A percentile compares a stretch with the other conserved stretches of the same genome.
Evolutionary conservation across 305 asterid genomes (phyloP).

Genomic region (Andrographis paniculata): DNA sequence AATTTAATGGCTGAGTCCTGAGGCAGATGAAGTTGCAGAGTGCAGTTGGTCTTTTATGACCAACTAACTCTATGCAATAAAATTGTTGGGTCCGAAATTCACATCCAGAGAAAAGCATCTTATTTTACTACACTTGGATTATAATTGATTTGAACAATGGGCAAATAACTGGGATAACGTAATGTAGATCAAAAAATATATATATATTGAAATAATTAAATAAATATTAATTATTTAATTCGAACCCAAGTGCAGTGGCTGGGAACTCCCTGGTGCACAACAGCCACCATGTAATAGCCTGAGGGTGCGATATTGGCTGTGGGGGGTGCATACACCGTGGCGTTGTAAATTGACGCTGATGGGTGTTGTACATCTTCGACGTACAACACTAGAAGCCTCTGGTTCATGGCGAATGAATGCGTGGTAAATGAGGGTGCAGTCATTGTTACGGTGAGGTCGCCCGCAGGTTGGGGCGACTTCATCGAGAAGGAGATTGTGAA

Average conservation of each 20-base stretch:
- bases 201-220: no score
- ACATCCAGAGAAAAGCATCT: no score
- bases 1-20: constrained; percentile 8
- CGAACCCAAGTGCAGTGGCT: constrained; percentile 55
- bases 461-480: constrained; percentile 15
- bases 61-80: neutral
- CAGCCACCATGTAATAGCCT: constrained; percentile 71
- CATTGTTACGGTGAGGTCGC: constrained; percentile 35
- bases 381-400: constrained; percentile 54
- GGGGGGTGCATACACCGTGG: constrained; percentile 52
- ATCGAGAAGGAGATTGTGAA: constrained; percentile 42
- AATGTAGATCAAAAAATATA: no score
- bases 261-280: constrained; percentile 55
- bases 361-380: constrained; percentile 22
- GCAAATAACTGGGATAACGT: no score
- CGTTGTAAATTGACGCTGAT: constrained; percentile 21
- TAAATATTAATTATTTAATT: constrained; percentile 10
- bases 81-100: constrained; percentile 10
- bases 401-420: constrained; percentile 81
- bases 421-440: constrained; percentile 81
- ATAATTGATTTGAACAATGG: no score
- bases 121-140: no score
- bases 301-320: constrained; percentile 61
- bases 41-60: constrained; percentile 12
- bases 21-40: constrained; percentile 16